A percentile compares a stretch with the other conserved stretches of the same genome.
phyloP scores from a whole-genome alignment of 2,329 filamentous ascomycete genomes.

The Colletotrichum cuscutae region DNA sequence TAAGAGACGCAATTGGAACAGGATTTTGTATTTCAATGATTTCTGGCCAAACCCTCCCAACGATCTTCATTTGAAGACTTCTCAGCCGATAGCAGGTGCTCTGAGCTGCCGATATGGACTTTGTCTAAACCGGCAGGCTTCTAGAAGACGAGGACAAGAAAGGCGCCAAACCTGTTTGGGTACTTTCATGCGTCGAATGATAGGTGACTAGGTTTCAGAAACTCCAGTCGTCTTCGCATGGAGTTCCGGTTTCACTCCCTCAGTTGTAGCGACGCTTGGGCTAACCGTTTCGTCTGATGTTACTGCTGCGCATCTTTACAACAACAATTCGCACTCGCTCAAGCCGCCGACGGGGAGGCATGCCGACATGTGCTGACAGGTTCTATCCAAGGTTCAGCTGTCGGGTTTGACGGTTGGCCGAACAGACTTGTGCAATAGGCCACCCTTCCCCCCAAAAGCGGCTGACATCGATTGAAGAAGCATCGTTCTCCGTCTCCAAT shows the following conservation, averaged over 20 bases:
- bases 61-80: neutral
- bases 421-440: neutral
- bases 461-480: neutral
- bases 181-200: constrained; percentile 9
- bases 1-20: neutral
- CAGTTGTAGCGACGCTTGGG: constrained; percentile 13
- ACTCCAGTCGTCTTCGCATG: constrained; percentile 29
- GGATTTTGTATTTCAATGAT: neutral
- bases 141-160: constrained; percentile 10
- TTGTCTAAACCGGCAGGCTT: constrained; percentile 9
- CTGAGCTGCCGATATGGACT: neutral
- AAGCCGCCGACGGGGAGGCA: constrained; percentile 5
- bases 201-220: constrained; percentile 27
- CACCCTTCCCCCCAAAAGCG: neutral
- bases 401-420: constrained; percentile 11
- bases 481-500: neutral
- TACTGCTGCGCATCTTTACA: neutral
- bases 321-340: constrained; percentile 30
- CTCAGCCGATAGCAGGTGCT: neutral
- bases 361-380: constrained; percentile 20
- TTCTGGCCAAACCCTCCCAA: neutral
- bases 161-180: constrained; percentile 9
- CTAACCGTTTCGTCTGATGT: constrained; percentile 31
- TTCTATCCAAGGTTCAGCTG: constrained; percentile 18
- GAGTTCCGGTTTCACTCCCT: constrained; percentile 33